Evolutionary conservation across 2,329 filamentous ascomycete genomes (phyloP).

Genomic region (Botryotinia convoluta): DNA sequence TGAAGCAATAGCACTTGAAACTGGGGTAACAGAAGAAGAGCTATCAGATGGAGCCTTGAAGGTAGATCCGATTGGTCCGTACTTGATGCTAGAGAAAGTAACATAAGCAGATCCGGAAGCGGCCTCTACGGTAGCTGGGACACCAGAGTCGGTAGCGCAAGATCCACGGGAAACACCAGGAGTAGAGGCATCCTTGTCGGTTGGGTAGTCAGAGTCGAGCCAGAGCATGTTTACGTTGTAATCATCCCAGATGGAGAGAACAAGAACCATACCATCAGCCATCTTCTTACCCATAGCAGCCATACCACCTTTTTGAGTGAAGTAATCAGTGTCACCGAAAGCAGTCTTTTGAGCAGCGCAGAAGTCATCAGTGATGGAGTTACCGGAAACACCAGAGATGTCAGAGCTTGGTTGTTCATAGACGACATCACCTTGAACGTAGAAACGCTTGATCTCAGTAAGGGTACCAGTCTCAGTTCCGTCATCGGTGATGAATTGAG

Average conservation of each 20-base stretch:
- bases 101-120: slow-evolving; percentile 50
- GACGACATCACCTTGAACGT: slow-evolving; percentile 53
- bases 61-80: slow-evolving; percentile 59
- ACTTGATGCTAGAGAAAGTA: slow-evolving; percentile 56
- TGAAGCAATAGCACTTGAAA: too few species aligned
- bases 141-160: slow-evolving; percentile 52
- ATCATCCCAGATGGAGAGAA: slow-evolving; percentile 55
- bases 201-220: slow-evolving; percentile 48
- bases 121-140: slow-evolving; percentile 48
- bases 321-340: slow-evolving; percentile 50
- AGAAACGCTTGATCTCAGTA: slow-evolving; percentile 52
- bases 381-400: slow-evolving; percentile 45
- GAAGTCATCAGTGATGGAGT: slow-evolving; percentile 49
- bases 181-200: background rate
- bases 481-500: slow-evolving; percentile 54
- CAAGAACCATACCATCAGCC: slow-evolving; percentile 56
- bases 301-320: slow-evolving; percentile 54
- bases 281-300: slow-evolving; percentile 54
- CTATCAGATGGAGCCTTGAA: background rate
- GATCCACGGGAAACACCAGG: slow-evolving; percentile 45
- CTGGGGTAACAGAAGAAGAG: background rate
- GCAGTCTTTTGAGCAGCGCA: slow-evolving; percentile 47
- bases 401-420: slow-evolving; percentile 46
- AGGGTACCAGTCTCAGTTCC: slow-evolving; percentile 49
- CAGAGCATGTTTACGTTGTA: slow-evolving; percentile 67